Base-by-base conservation (phyloP, 257 asterid genomes). In the Solanum appendiculatum region DNA sequence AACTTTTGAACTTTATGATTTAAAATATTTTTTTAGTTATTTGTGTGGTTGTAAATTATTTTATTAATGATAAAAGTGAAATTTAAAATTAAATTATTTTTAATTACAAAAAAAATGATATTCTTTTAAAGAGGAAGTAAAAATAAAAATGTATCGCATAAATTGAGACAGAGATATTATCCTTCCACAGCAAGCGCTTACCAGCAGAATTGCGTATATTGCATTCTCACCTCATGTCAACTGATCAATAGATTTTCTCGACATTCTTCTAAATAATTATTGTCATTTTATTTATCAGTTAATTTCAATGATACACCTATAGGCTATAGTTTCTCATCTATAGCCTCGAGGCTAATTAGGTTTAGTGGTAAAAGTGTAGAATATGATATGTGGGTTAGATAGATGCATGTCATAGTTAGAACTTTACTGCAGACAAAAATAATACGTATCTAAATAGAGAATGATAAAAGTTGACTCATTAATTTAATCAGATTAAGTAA, bases 381-480 rank as follows among this genome's bases (percentile, higher is more conserved):
- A 8, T 0, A 1, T 16, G 25, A 69, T 31, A 70, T 33, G 3
- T 70, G 15, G 6, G 14, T 33, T 33, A 34, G 4, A 33, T 3
- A 12, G 4, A 33, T 3, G 11, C 9, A 15, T 18, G 42, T 68
- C 15, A 70, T 2, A 34, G 42, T 16, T 70, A 69, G 4, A 69
- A 14, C 0, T 0, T 66, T 12, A 9, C 12, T 3, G 1, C 0
- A 9, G 5, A 63, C 2, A n/a, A 63, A n/a, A 10, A 11, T n/a
- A n/a, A n/a, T n/a, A 10, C 0, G 7, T 64, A 64, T 25, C 1
- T 64, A 64, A 25, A 3, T 64, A 11, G 18, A 10, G 34, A 64
- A 64, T 5, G 34, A 3, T 25, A 64, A 39, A 39, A 39, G 9
- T 39, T 39, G 2, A 39, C 9, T 3, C 42, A 39, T 39, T 39